Evolutionary conservation across 2,329 filamentous ascomycete species (phyloP), one percentile per base, ranked within the genome.

Genomic region (Elsinoe perseae): DNA sequence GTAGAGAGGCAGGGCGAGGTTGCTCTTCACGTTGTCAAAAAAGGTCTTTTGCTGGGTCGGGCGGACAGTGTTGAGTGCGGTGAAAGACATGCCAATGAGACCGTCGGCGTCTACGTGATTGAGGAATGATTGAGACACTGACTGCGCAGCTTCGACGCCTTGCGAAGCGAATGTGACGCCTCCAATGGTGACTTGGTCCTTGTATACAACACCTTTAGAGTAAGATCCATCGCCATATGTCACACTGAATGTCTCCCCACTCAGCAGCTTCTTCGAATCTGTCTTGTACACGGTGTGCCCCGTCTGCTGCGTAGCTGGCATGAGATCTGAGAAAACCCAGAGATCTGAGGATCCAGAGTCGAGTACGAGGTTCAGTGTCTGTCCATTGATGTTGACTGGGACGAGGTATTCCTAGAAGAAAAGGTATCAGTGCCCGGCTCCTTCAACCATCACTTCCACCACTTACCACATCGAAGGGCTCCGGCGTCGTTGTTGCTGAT

Each of bases 281-380:
- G 80, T 80, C 40, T 75, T 72, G 69, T 88, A 88, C 62, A 81
- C 66, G 28, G 70, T 65, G 63, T 86, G 84, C 46, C 57, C 36
- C 28, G 54, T 40, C 28, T 78, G 75, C 53, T 81, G 70, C 14
- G 70, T 69, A 3, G 70, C 62, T 3, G 79, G 67, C 14, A 83
- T 79, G 21, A 83, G 74, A 16, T 75, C 75, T 0, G 83, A 86
- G 69, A 85, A 86, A 34, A 82, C 85, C 80, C 79, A 93, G 48
- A 87, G 78, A 70, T 86, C 84, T 43, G 82, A 76, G 61, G 75
- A 85, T 61, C 76, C 84, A n/a, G 86, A 90, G 62, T 90, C 87
- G 58, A 90, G 78, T 65, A 88, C 84, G 58, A 90, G 68, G 58
- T 82, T 78, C 60, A 88, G 67, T 2, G 73, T 79, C 62, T 84